phyloP scores from a whole-genome alignment of 2,329 filamentous ascomycete genomes.

The Aspergillus texensis region DNA sequence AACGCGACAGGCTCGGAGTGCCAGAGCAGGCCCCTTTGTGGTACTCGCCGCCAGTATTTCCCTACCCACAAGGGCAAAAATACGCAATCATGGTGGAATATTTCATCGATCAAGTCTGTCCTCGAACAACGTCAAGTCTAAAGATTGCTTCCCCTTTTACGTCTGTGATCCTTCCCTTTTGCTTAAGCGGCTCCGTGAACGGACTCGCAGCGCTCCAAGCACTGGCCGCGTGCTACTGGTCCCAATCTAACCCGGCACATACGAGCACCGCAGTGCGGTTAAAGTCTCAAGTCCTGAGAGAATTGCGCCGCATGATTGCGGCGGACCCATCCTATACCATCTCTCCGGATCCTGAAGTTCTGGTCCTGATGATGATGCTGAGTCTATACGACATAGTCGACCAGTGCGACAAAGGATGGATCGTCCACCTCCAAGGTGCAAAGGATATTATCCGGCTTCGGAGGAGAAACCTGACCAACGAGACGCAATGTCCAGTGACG shows the following conservation, averaged over 20 bases:
- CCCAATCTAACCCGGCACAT: background rate
- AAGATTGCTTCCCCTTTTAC: background rate
- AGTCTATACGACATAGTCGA: slow-evolving; percentile 40
- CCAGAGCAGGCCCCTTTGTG: background rate
- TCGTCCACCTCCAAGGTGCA: slow-evolving; percentile 44
- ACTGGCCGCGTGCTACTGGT: background rate
- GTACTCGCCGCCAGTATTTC: background rate
- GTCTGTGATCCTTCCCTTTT: background rate
- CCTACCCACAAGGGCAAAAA: background rate
- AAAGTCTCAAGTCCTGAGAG: background rate
- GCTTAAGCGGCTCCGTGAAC: background rate
- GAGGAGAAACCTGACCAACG: slow-evolving; percentile 19
- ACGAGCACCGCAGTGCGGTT: background rate
- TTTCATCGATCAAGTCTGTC: background rate
- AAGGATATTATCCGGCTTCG: slow-evolving; percentile 43
- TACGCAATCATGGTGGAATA: background rate
- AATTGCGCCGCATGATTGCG: background rate
- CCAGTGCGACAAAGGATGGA: slow-evolving; percentile 40
- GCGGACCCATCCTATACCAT: background rate
- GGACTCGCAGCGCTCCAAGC: background rate
- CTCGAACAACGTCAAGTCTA: background rate
- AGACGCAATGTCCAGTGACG: slow-evolving; percentile 5
- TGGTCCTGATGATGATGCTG: slow-evolving; percentile 39
- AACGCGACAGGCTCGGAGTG: background rate
- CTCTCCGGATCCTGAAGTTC: slow-evolving; percentile 12